Evolutionary conservation across 139 green algal species (phyloP).

Genomic region (Raphidocelis subcapitata): DNA sequence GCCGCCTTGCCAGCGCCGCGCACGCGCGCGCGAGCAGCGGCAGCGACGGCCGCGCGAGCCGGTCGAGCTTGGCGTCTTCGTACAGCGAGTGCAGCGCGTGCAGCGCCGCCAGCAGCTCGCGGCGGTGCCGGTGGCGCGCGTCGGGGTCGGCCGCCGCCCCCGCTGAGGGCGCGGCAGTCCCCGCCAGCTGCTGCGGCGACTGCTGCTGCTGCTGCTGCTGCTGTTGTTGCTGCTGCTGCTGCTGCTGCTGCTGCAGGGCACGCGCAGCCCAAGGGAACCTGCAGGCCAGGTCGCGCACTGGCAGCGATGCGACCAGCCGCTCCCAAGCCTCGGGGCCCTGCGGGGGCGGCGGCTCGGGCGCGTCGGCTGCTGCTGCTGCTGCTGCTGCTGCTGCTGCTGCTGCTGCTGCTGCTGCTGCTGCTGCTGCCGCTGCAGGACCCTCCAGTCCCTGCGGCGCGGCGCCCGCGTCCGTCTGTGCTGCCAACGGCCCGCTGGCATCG

Average conservation of each 20-base stretch:
- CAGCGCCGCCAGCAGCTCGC: slow-evolving; percentile 34
- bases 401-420: not conserved
- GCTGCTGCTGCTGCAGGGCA: slow-evolving; percentile 1
- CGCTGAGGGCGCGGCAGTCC: slow-evolving; percentile 3
- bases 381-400: not conserved
- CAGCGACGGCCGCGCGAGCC: slow-evolving; percentile 40
- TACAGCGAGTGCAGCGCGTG: slow-evolving; percentile 69
- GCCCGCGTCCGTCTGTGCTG: too few species aligned
- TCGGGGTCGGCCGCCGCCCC: not conserved
- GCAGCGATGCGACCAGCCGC: slow-evolving; percentile 1
- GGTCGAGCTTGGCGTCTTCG: slow-evolving; percentile 71
- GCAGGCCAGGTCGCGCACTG: not conserved
- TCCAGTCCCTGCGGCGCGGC: too few species aligned
- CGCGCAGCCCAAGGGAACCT: not conserved
- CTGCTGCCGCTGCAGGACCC: not conserved
- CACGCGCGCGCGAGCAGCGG: slow-evolving; percentile 47
- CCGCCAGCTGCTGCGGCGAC: slow-evolving; percentile 1
- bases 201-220: not conserved
- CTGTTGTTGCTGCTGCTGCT: not conserved
- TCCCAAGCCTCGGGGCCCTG: slow-evolving; percentile 6
- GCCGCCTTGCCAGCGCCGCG: slow-evolving; percentile 31
- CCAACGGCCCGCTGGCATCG: too few species aligned
- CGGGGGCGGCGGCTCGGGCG: not conserved
- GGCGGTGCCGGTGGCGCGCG: not conserved
- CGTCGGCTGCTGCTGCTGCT: slow-evolving; percentile 1